A percentile compares a stretch with the other conserved stretches of the same genome.
Conservation (phyloP, 176 grass and related monocot species). For the Saccharum officinarum region DNA sequence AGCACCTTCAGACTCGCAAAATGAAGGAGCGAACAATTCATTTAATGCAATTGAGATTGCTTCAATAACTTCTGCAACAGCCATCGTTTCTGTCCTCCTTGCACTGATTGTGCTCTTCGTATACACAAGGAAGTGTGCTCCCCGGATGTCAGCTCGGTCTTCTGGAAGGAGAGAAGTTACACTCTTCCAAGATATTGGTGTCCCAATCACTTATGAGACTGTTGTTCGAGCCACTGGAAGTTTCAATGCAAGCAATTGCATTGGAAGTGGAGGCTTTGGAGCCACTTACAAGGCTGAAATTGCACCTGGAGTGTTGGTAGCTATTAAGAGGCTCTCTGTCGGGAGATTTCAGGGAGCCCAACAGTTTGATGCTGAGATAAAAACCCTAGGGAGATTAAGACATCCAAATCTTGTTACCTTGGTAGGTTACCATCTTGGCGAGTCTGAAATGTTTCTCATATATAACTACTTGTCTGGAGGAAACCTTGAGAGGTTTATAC, state of each 20-base stretch:
- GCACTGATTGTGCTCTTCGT: slow-evolving; percentile 82
- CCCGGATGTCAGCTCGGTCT: slow-evolving; percentile 49
- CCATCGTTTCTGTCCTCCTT: slow-evolving; percentile 93
- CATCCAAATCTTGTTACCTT: slow-evolving; percentile 93
- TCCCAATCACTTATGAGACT: slow-evolving; percentile 74
- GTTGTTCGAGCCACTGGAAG: slow-evolving; percentile 84
- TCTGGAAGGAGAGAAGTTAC: slow-evolving; percentile 75
- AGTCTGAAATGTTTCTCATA: slow-evolving; percentile 97
- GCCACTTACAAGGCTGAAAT: slow-evolving; percentile 99
- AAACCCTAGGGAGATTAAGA: slow-evolving; percentile 88
- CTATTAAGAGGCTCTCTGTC: slow-evolving; percentile 93
- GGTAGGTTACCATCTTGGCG: slow-evolving; percentile 91
- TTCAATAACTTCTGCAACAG: slow-evolving; percentile 90
- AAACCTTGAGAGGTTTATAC: slow-evolving; percentile 95
- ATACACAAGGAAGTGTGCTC: slow-evolving; percentile 92
- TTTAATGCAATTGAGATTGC: slow-evolving; percentile 95
- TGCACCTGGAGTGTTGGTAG: slow-evolving; percentile 86
- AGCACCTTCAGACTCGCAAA: slow-evolving; percentile 34
- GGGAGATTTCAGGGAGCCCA: slow-evolving; percentile 84
- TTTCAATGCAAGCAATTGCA: slow-evolving; percentile 97
- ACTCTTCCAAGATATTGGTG: slow-evolving; percentile 77
- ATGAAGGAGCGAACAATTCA: slow-evolving; percentile 54
- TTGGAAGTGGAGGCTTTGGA: slow-evolving; percentile 95
- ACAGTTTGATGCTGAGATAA: slow-evolving; percentile 96
- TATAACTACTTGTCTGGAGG: slow-evolving; percentile 94